Evolutionary conservation across 2,329 filamentous ascomycete genomes (phyloP).

Genomic region (Biscogniauxia marginata): DNA sequence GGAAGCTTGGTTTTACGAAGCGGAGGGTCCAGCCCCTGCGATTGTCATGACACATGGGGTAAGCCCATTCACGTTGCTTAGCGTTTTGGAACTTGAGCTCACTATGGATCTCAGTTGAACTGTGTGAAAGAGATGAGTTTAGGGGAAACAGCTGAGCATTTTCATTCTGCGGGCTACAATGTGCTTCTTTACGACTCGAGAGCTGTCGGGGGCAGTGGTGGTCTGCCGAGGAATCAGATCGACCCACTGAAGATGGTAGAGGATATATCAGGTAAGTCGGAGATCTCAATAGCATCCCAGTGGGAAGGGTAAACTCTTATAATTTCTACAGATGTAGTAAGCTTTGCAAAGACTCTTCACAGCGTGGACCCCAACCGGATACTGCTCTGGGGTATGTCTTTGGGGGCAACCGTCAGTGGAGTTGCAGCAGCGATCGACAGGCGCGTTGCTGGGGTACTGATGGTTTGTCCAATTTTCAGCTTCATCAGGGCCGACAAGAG

Average conservation of each 20-base stretch:
- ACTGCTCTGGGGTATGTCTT: slow-evolving; percentile 26
- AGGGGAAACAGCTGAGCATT: slow-evolving; percentile 18
- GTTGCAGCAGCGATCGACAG: slow-evolving; percentile 20
- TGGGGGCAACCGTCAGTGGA: slow-evolving; percentile 15
- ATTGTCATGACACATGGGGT: slow-evolving; percentile 28
- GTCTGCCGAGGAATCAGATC: slow-evolving; percentile 21
- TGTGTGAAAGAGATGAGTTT: slow-evolving; percentile 28
- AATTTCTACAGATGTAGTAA: not conserved
- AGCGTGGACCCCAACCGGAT: slow-evolving; percentile 18
- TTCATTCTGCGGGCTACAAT: slow-evolving; percentile 20
- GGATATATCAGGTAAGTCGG: slow-evolving; percentile 15
- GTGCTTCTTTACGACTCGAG: slow-evolving; percentile 26
- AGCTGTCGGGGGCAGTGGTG: slow-evolving; percentile 22
- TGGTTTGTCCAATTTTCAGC: slow-evolving; percentile 29
- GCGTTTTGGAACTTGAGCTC: not conserved
- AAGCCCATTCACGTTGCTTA: slow-evolving; percentile 2
- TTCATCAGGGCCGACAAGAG: slow-evolving; percentile 13
- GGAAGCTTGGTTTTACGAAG: slow-evolving; percentile 18
- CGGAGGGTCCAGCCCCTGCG: slow-evolving; percentile 7
- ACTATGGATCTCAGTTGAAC: slow-evolving; percentile 23
- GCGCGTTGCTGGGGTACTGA: slow-evolving; percentile 13
- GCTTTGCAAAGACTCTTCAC: slow-evolving; percentile 9
- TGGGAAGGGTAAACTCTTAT: not conserved
- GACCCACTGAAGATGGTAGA: slow-evolving; percentile 18
- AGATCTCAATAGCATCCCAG: not conserved